Percentiles rank a stretch among this genome's conserved stretches.
phyloP scores from a whole-genome alignment of 106 monocot species.

The Phalaenopsis equestris region DNA sequence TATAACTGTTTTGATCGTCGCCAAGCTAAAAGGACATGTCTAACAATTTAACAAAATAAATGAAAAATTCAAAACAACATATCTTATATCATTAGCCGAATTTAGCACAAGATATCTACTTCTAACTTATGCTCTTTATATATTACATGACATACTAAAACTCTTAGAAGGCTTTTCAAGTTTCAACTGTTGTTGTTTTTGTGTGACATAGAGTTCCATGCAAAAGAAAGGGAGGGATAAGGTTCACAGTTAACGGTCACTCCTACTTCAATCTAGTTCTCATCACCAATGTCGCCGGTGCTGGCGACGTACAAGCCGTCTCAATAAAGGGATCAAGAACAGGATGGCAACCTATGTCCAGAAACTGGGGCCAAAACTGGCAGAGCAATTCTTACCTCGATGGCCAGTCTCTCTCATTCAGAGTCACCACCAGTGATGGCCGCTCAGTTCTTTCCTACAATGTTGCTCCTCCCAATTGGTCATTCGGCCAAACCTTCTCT shows the following conservation, averaged over 20 bases:
- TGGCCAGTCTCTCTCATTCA: constrained; percentile 49
- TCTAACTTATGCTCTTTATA: too few species aligned
- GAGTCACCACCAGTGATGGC: constrained; percentile 37
- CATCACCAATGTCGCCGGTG: constrained; percentile 52
- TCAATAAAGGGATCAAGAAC: constrained; percentile 41
- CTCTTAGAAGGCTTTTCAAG: not conserved
- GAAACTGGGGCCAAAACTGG: constrained; percentile 74
- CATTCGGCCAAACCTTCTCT: constrained; percentile 51
- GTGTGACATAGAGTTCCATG: constrained; percentile 36
- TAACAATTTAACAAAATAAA: too few species aligned
- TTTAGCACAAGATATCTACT: too few species aligned
- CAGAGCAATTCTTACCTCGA: constrained; percentile 43
- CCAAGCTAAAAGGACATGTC: too few species aligned
- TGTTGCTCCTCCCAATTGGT: constrained; percentile 43
- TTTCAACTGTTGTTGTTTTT: not conserved
- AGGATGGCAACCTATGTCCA: constrained; percentile 51
- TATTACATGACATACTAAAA: too few species aligned
- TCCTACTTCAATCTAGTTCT: constrained; percentile 64
- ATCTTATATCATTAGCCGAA: too few species aligned
- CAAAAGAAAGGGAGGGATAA: constrained; percentile 47
- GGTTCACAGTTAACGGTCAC: constrained; percentile 63
- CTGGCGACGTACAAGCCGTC: constrained; percentile 41
- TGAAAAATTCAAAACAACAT: too few species aligned
- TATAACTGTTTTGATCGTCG: too few species aligned
- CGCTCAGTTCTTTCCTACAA: constrained; percentile 39